Conservation (phyloP, 2,329 filamentous ascomycete species). For the Onygena corvina region DNA sequence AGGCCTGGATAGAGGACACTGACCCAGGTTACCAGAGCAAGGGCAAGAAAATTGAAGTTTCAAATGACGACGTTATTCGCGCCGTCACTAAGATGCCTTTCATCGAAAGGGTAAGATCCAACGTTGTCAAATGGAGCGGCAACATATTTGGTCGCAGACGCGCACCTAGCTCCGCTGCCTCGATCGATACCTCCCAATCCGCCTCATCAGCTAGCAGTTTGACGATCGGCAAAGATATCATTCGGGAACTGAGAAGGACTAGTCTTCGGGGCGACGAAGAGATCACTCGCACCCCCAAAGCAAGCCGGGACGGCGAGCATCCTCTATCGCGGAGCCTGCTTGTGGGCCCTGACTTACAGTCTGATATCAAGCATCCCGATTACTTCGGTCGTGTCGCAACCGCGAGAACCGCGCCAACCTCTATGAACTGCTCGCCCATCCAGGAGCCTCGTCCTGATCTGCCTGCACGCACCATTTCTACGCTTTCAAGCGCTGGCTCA, state of each 20-base stretch:
- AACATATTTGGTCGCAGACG: slow-evolving; percentile 44
- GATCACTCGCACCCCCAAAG: slow-evolving; percentile 36
- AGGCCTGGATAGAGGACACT: slow-evolving; percentile 84
- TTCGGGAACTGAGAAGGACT: slow-evolving; percentile 37
- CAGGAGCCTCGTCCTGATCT: slow-evolving; percentile 27
- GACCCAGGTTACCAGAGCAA: slow-evolving; percentile 68
- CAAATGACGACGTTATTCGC: slow-evolving; percentile 75
- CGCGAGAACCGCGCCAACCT: slow-evolving; percentile 8
- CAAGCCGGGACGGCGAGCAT: slow-evolving; percentile 50
- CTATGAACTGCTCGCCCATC: slow-evolving; percentile 16
- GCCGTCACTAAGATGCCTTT: slow-evolving; percentile 85
- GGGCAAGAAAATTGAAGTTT: slow-evolving; percentile 80
- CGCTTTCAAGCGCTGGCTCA: slow-evolving; percentile 37
- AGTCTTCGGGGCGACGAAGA: slow-evolving; percentile 50
- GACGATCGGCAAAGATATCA: slow-evolving; percentile 43
- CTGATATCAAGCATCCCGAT: slow-evolving; percentile 18
- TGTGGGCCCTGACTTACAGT: slow-evolving; percentile 49
- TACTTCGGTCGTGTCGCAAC: slow-evolving; percentile 26
- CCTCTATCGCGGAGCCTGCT: slow-evolving; percentile 63
- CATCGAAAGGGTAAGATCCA: slow-evolving; percentile 70
- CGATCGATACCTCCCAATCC: slow-evolving; percentile 43
- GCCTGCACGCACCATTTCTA: slow-evolving; percentile 32
- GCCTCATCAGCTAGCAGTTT: slow-evolving; percentile 45
- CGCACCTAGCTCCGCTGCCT: slow-evolving; percentile 43
- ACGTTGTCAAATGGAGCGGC: slow-evolving; percentile 52